These are phyloP conservation scores for Pneumocystis jirovecii DNA, from an alignment of 1,139 yeast genomes.

Conservation along the genomic window DNA sequence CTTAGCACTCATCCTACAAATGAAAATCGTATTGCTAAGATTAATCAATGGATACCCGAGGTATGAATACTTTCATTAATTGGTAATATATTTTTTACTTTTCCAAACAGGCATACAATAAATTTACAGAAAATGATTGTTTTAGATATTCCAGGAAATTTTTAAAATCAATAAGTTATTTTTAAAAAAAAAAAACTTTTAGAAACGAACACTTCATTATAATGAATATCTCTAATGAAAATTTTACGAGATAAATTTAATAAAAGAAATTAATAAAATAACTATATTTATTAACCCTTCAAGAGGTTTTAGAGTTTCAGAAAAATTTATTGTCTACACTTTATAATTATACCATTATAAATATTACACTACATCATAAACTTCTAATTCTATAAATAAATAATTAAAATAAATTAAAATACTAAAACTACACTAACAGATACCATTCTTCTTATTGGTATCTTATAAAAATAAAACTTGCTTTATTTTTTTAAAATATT, in stretches of 20 bases:
- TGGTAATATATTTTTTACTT: conserved; percentile 1
- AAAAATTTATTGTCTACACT: too few relatives aligned
- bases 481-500: not conserved
- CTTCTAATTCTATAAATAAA: too few relatives aligned
- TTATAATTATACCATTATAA: too few relatives aligned
- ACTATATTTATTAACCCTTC: too few relatives aligned
- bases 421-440: too few relatives aligned
- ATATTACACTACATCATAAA: too few relatives aligned
- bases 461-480: too few relatives aligned
- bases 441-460: too few relatives aligned
- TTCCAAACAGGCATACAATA: conserved; percentile 1
- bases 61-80: conserved; percentile 18
- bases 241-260: not conserved
- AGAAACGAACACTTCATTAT: not conserved
- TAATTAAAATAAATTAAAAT: too few relatives aligned
- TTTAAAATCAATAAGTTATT: not conserved
- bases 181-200: not conserved
- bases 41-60: conserved; percentile 57
- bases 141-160: not conserved
- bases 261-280: too few relatives aligned
- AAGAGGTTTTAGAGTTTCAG: too few relatives aligned
- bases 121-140: not conserved
- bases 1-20: conserved; percentile 89
- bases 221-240: not conserved
- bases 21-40: conserved; percentile 49